A percentile compares a stretch with the other conserved stretches of the same genome.
These are phyloP conservation scores for Capsicum chinense DNA, from an alignment of 257 asterid species.

Conservation along the genomic window DNA sequence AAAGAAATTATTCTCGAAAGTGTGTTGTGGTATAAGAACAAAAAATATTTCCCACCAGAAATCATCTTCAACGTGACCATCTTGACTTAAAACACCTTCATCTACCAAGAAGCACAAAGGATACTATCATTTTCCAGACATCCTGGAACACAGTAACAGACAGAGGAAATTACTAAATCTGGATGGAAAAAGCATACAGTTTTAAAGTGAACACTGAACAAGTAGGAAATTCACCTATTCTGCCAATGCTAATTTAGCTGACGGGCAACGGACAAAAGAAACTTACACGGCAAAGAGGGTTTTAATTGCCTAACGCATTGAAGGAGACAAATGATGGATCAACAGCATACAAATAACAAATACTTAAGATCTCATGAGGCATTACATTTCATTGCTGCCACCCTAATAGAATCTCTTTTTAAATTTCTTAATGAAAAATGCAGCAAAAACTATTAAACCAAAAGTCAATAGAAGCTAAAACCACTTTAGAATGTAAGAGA, in stretches of 20 bases:
- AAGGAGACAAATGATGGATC: not conserved
- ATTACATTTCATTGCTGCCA: constrained; percentile 15
- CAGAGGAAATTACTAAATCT: constrained; percentile 1
- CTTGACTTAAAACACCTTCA: not conserved
- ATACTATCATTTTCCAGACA: constrained; percentile 8
- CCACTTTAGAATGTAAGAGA: constrained; percentile 24
- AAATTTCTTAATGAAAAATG: not conserved
- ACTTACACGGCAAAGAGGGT: not conserved
- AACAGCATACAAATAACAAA: not conserved
- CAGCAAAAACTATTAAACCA: not conserved
- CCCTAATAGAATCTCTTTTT: not conserved
- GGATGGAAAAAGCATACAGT: constrained; percentile 3
- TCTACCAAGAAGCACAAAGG: constrained; percentile 21
- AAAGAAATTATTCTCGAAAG: not conserved
- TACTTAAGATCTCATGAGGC: not conserved
- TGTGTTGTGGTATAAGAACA: not conserved
- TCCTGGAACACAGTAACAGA: not conserved
- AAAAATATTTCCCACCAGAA: not conserved
- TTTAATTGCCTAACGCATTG: not conserved
- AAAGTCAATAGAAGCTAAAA: constrained; percentile 1
- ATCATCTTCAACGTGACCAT: not conserved
- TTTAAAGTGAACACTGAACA: constrained; percentile 7
- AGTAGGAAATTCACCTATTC: constrained; percentile 13
- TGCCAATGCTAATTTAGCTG: constrained; percentile 15
- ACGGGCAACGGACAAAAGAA: not conserved